Percentiles rank a stretch among this genome's conserved stretches.
Conservation (phyloP, 257 asterid species). For the Solanum okadae region DNA sequence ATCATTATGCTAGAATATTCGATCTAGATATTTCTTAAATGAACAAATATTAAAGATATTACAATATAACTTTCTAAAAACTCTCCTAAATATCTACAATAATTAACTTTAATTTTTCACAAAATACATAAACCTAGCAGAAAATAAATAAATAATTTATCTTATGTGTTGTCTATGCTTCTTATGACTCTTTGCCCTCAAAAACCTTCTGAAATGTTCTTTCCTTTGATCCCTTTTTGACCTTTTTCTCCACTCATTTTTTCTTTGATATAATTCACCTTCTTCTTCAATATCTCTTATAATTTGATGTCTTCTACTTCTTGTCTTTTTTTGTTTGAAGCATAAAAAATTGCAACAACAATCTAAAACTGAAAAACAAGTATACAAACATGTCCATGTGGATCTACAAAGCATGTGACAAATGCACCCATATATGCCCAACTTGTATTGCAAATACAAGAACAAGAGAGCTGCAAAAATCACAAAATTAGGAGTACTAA, state of each 20-base stretch:
- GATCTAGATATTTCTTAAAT: background rate
- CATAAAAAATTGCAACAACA: conserved; percentile 51
- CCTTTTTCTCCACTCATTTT: background rate
- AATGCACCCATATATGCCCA: conserved; percentile 73
- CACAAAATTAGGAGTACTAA: background rate
- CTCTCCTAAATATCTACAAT: background rate
- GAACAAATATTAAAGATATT: background rate
- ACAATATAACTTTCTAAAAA: background rate
- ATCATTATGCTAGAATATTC: background rate
- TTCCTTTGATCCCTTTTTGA: conserved; percentile 20
- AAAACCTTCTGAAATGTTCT: conserved; percentile 43
- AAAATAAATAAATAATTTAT: background rate
- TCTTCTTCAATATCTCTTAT: conserved; percentile 33
- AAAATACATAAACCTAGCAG: background rate
- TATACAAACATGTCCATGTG: conserved; percentile 2
- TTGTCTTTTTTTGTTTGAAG: conserved; percentile 24
- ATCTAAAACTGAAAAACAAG: conserved; percentile 33
- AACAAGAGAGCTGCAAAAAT: conserved; percentile 53
- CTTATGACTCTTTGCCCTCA: conserved; percentile 46
- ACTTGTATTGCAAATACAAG: conserved; percentile 51
- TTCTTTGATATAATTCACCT: conserved; percentile 2
- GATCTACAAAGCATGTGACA: conserved; percentile 15
- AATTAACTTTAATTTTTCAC: background rate
- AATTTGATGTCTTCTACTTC: conserved; percentile 9
- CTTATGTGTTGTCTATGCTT: conserved; percentile 17